Evolutionary conservation across 345 rosid species (phyloP), one percentile per base, ranked within the genome.

Genomic region (Aurinia saxatilis): DNA sequence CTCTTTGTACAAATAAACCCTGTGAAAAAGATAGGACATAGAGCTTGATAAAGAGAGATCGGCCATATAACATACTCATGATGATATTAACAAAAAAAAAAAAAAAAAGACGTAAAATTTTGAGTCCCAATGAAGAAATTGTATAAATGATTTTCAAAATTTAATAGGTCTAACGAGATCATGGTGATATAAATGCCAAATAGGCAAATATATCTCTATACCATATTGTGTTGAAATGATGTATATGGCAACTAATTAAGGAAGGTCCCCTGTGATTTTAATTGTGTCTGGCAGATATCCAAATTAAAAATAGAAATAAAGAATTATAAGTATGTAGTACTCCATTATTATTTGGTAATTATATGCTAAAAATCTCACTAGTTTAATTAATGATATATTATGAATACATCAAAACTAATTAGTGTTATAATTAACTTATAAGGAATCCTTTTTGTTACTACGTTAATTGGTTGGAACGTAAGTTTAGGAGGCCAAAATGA

Each of bases 161-260:
- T n/a, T n/a, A n/a, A 55, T 47, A 55, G 37, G 47, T 65, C 55
- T n/a, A 2, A 57, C 41, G 23, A 42, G 55, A 47, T 36, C 71
- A 47, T 56, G 40, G 47, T 56, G 14, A 38, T 50, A 44, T 15
- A 65, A 36, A 55, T 54, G 62, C 27, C 37, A 45, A 56, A 56
- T 56, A 23, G 38, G 37, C 37, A 45, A 56, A 56, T 56, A 23
- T 29, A 19, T 16, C 56, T 35, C 39, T 27, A 38, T 38, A 37
- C 33, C 56, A 29, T 57, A 54, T 54, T 45, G 10, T 15, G 45
- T 27, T 65, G 29, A 66, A 36, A 66, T 52, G 7, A 14, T 13
- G 6, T 40, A 9, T 29, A 47, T 48, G 17, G 41, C 35, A 67
- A 27, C 54, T 63, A 65, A 25, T 10, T 31, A 56, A 66, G 14